Conservation (phyloP, 202 grass and related monocot genomes). For the Panicum hallii region DNA sequence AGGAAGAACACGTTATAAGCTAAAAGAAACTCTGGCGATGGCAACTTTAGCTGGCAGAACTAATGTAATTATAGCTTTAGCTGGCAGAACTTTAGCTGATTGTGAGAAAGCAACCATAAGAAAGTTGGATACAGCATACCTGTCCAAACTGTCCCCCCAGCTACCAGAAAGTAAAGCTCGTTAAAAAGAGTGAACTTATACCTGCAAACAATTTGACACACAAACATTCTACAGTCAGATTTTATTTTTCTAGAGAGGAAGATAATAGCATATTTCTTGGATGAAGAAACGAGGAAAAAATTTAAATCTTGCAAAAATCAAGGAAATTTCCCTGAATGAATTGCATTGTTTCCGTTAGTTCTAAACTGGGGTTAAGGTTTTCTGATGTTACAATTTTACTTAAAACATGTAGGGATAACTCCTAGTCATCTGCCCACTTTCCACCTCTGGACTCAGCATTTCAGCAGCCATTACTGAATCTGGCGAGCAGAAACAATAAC, state of each 20-base stretch:
- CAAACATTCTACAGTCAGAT: constrained; percentile 22
- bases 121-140: constrained; percentile 52
- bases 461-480: background rate
- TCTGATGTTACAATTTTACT: background rate
- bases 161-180: constrained; percentile 97
- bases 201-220: constrained; percentile 55
- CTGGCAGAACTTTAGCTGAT: background rate
- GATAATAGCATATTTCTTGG: background rate
- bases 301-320: background rate
- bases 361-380: background rate
- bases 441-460: background rate
- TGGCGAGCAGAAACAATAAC: background rate
- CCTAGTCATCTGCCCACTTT: background rate
- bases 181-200: constrained; percentile 99
- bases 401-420: background rate
- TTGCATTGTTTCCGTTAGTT: background rate
- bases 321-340: background rate
- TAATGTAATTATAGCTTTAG: background rate
- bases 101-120: constrained; percentile 1
- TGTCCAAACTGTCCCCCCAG: constrained; percentile 98
- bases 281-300: background rate
- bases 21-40: constrained; percentile 18
- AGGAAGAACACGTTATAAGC: background rate
- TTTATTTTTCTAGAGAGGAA: constrained; percentile 14
- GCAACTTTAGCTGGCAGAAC: constrained; percentile 3